Conservation (phyloP, 2,329 filamentous ascomycete genomes). For the Calonectria crousiana region DNA sequence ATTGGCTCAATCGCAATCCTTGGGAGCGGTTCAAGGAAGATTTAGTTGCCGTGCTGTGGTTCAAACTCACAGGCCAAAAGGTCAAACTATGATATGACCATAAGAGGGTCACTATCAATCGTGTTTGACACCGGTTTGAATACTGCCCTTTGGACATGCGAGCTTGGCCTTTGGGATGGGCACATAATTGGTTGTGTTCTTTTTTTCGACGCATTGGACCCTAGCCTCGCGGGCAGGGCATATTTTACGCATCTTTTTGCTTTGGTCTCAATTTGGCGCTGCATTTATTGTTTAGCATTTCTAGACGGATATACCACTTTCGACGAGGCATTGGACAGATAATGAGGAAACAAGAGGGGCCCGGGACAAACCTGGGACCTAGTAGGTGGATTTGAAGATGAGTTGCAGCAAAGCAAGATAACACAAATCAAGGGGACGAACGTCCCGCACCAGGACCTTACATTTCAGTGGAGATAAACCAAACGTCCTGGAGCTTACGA, state of each 20-base stretch:
- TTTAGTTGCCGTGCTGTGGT: constrained; percentile 70
- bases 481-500: constrained; percentile 1
- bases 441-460: background rate
- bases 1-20: constrained; percentile 84
- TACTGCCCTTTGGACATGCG: constrained; percentile 4
- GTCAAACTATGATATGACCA: constrained; percentile 62
- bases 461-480: constrained; percentile 7
- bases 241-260: background rate
- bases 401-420: background rate
- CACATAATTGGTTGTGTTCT: background rate
- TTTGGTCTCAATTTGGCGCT: constrained; percentile 14
- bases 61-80: constrained; percentile 71
- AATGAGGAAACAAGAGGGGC: background rate
- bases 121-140: constrained; percentile 2
- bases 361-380: background rate
- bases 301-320: constrained; percentile 28
- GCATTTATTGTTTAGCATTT: constrained; percentile 17
- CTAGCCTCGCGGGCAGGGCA: constrained; percentile 1
- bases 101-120: background rate
- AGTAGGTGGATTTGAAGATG: background rate
- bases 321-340: constrained; percentile 16
- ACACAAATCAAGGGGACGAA: background rate
- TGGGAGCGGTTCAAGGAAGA: constrained; percentile 85
- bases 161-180: background rate
- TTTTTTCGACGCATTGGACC: background rate